phyloP scores from a whole-genome alignment of 805 yeast genomes.

The Maudiozyma bulderi region DNA sequence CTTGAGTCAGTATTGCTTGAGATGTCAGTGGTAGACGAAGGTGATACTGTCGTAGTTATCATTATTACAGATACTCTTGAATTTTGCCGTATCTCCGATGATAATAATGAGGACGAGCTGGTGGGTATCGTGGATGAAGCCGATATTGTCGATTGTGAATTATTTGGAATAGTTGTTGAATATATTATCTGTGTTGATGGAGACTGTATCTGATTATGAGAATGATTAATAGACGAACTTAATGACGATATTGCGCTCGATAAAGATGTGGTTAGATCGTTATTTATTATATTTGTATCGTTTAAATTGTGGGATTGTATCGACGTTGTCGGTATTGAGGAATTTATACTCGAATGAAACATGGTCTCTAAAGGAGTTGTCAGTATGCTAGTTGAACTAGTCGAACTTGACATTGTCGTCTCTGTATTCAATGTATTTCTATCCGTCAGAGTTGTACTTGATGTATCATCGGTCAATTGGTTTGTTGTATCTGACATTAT shows the following conservation, averaged over 20 bases:
- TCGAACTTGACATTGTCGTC: too few relatives aligned
- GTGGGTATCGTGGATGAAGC: background rate
- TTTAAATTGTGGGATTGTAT: too few relatives aligned
- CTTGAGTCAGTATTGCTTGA: background rate
- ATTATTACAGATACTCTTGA: background rate
- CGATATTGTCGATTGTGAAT: background rate
- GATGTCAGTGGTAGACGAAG: background rate
- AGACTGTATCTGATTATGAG: background rate
- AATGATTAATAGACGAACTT: background rate
- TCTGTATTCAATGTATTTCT: too few relatives aligned
- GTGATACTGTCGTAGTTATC: background rate
- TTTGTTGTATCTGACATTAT: background rate
- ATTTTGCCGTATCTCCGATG: slow-evolving; percentile 2
- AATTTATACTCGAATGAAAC: too few relatives aligned
- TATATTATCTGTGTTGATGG: background rate
- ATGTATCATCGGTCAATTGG: too few relatives aligned
- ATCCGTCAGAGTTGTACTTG: too few relatives aligned
- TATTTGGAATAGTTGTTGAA: background rate
- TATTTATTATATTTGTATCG: too few relatives aligned
- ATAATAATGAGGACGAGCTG: background rate
- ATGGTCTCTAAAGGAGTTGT: too few relatives aligned
- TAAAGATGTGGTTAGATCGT: too few relatives aligned
- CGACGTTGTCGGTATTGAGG: too few relatives aligned
- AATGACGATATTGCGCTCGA: background rate
- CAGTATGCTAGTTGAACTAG: too few relatives aligned